Evolutionary conservation across 208 protist genomes (phyloP).

Genomic region (Trypanosoma boissoni): DNA sequence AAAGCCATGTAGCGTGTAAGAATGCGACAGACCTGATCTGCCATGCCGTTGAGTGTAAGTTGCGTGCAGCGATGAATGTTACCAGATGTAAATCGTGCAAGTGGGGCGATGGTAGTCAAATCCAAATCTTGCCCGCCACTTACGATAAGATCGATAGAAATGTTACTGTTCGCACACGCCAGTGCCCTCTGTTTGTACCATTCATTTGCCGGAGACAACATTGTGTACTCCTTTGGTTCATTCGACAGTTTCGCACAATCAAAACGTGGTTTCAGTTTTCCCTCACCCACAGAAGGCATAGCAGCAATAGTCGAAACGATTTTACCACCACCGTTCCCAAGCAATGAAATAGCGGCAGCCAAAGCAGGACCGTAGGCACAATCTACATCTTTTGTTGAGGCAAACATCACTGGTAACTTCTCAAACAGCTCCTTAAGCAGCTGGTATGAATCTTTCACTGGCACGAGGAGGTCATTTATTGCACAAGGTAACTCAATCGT

Average conservation of each 20-base stretch:
- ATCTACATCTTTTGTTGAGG: conserved; percentile 77
- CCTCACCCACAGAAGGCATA: conserved; percentile 89
- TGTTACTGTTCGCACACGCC: conserved; percentile 86
- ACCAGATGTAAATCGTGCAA: conserved; percentile 78
- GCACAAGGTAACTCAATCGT: conserved; percentile 76
- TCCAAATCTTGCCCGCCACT: conserved; percentile 77
- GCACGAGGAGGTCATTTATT: conserved; percentile 71
- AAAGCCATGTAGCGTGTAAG: conserved; percentile 91
- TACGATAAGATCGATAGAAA: conserved; percentile 93
- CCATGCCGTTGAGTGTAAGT: conserved; percentile 58
- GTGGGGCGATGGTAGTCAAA: conserved; percentile 87
- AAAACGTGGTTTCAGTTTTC: conserved; percentile 83
- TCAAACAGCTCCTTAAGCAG: conserved; percentile 72
- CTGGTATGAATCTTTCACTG: conserved; percentile 68
- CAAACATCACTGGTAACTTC: conserved; percentile 59
- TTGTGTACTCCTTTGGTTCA: conserved; percentile 84
- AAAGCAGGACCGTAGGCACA: conserved; percentile 92
- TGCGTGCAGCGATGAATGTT: conserved; percentile 57
- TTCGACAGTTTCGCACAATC: conserved; percentile 72
- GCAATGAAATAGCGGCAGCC: conserved; percentile 83
- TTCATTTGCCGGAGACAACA: conserved; percentile 82
- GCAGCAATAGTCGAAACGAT: conserved; percentile 83
- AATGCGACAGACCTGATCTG: conserved; percentile 62
- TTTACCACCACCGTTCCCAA: conserved; percentile 91
- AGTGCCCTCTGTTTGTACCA: conserved; percentile 96